These are phyloP conservation scores for Erodium trifolium DNA, from an alignment of 441 rosid genomes.

Conservation along the genomic window DNA sequence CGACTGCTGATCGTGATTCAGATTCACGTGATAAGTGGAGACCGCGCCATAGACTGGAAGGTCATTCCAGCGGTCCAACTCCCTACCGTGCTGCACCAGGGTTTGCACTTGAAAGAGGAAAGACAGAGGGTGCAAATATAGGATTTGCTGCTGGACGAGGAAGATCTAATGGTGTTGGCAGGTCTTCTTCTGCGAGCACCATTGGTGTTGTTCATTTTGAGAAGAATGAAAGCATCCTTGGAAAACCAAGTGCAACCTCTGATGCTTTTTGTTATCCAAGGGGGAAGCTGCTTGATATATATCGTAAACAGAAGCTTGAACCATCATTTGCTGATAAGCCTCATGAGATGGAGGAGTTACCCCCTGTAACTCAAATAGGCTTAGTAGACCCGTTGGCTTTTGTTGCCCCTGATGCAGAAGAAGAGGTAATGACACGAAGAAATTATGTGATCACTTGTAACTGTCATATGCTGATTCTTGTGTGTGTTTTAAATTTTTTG, in stretches of 20 bases:
- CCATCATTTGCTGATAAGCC: constrained; percentile 38
- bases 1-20: constrained; percentile 48
- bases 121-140: constrained; percentile 41
- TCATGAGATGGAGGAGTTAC: constrained; percentile 48
- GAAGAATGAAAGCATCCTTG: not conserved
- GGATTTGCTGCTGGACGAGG: constrained; percentile 85
- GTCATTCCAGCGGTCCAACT: constrained; percentile 34
- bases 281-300: constrained; percentile 83
- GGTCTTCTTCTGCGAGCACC: constrained; percentile 27
- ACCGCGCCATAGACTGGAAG: constrained; percentile 67
- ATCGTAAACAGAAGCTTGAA: constrained; percentile 50
- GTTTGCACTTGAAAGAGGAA: constrained; percentile 67
- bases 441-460: not conserved
- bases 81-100: constrained; percentile 81
- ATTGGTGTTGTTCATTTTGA: not conserved
- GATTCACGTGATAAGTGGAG: constrained; percentile 98
- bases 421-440: constrained; percentile 40
- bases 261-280: constrained; percentile 58
- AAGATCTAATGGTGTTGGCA: constrained; percentile 40
- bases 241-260: constrained; percentile 26
- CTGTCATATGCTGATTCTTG: too few species aligned
- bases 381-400: constrained; percentile 64
- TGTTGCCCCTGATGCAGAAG: constrained; percentile 58
- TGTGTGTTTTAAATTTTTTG: too few species aligned
- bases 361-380: constrained; percentile 35